Percentiles rank a stretch among this genome's conserved stretches.
Conservation (phyloP, 352 stramenopile species). For the Globisporangium mamillatum region DNA sequence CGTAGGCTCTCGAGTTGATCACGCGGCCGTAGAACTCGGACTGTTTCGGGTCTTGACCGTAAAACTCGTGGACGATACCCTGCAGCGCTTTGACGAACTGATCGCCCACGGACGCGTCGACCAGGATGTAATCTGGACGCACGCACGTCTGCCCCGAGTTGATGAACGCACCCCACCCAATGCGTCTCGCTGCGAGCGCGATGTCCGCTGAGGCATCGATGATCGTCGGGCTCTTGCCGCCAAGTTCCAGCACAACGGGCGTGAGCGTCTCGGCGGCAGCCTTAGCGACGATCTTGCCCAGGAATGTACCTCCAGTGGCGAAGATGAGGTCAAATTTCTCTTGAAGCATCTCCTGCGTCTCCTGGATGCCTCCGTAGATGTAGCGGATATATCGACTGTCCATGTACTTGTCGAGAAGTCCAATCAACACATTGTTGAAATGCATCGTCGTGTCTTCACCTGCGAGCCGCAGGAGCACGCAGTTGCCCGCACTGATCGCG, state of each 20-base stretch:
- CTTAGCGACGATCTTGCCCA: slow-evolving; percentile 90
- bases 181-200: slow-evolving; percentile 56
- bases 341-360: slow-evolving; percentile 77
- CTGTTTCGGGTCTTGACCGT: slow-evolving; percentile 46
- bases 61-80: slow-evolving; percentile 46
- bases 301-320: slow-evolving; percentile 59
- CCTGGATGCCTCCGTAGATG: slow-evolving; percentile 80
- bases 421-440: slow-evolving; percentile 50
- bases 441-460: slow-evolving; percentile 79
- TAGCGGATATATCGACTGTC: slow-evolving; percentile 75
- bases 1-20: slow-evolving; percentile 14
- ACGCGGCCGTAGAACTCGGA: slow-evolving; percentile 45
- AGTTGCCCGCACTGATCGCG: slow-evolving; percentile 90
- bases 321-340: slow-evolving; percentile 88
- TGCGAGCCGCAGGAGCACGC: slow-evolving; percentile 89
- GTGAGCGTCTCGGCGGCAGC: slow-evolving; percentile 93
- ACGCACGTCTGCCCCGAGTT: slow-evolving; percentile 95
- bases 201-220: slow-evolving; percentile 63
- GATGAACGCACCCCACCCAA: slow-evolving; percentile 84
- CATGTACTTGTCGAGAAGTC: slow-evolving; percentile 72
- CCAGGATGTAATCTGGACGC: slow-evolving; percentile 91
- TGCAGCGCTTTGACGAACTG: slow-evolving; percentile 45
- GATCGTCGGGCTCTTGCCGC: slow-evolving; percentile 90
- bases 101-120: slow-evolving; percentile 69
- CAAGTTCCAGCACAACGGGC: slow-evolving; percentile 93